Base-by-base conservation (phyloP, 345 rosid species). In the Murraya paniculata region DNA sequence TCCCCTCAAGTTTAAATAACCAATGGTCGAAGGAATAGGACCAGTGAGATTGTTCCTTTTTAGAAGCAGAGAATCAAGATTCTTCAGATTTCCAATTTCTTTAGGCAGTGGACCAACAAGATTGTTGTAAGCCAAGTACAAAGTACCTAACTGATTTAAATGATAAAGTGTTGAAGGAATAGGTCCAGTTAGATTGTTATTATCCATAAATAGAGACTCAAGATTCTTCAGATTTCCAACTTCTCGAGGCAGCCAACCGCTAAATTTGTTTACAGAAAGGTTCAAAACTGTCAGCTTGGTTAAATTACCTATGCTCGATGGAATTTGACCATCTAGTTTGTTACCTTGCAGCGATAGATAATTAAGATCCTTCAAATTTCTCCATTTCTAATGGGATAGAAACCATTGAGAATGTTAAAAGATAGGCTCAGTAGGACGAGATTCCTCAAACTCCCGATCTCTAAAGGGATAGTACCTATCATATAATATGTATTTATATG, bases 371-470 rank as follows among this genome's bases (percentile, higher is more conserved):
- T 48, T 48, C 53, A 48, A 10, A 13, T 48, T 48, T 0, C 18
- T n/a, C 18, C 13, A 48, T 0, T 48, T 48, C 53, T 48, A 3
- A 1, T 13, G 55, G 55, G 19, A 48, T 3, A 13, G 19, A 13
- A n/a, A 48, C 56, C 22, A 16, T 18, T 50, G 56, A 50, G 56
- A 1, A 4, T 14, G 22, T 50, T 50, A 5, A 0, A 0, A 0
- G 22, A 50, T 0, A 50, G 56, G 5, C 0, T 7, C 22, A 50
- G 22, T 0, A 0, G 0, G 2, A 50, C 0, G 0, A 50, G 21
- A 0, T 50, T 18, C 6, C 2, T 50, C 21, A 50, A 18, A 50
- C 21, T 50, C 0, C 56, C 22, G 1, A 50, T 50, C 21, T 14
- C 7, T 0, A 22, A 0, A 0, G 56, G 22, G 21, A 79, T 30